A percentile compares a stretch with the other conserved stretches of the same genome.
These are phyloP conservation scores for Fusarium chaquense DNA, from an alignment of 2,329 filamentous ascomycete species.

Conservation along the genomic window DNA sequence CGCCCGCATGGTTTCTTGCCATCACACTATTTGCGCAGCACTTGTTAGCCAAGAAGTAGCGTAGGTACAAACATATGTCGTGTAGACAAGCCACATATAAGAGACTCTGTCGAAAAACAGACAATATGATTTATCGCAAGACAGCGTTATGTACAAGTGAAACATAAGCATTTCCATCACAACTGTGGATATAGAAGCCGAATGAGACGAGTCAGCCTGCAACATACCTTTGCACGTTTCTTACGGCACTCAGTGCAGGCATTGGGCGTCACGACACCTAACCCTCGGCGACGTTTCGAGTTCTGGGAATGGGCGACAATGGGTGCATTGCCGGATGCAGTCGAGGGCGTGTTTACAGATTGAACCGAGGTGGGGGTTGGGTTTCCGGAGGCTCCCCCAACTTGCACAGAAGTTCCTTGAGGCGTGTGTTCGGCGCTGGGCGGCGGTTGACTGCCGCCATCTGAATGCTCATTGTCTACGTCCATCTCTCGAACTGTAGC, in stretches of 20 bases:
- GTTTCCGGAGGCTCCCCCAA: conserved; percentile 43
- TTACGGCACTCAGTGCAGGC: conserved; percentile 72
- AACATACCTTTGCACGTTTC: conserved; percentile 69
- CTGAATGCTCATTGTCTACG: conserved; percentile 49
- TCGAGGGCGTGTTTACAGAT: conserved; percentile 47
- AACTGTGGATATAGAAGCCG: background rate
- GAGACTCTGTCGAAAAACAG: background rate
- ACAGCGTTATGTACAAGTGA: conserved; percentile 3
- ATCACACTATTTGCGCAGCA: conserved; percentile 62
- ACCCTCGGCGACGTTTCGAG: conserved; percentile 66
- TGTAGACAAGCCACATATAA: background rate
- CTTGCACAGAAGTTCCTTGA: conserved; percentile 45
- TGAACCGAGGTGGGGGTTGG: conserved; percentile 49
- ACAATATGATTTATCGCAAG: background rate
- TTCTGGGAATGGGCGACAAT: conserved; percentile 46
- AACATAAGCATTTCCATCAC: background rate
- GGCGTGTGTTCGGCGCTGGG: conserved; percentile 52
- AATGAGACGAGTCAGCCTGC: background rate
- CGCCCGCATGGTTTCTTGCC: conserved; percentile 67
- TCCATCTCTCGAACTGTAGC: conserved; percentile 48
- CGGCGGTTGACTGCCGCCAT: conserved; percentile 49
- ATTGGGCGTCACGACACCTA: conserved; percentile 69
- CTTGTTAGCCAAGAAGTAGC: conserved; percentile 26
- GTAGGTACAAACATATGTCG: background rate
- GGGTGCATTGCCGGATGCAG: conserved; percentile 38